phyloP scores from a whole-genome alignment of 225 moss, liverwort and hornwort species.

The Bryoerythrophyllum caledonicum region DNA sequence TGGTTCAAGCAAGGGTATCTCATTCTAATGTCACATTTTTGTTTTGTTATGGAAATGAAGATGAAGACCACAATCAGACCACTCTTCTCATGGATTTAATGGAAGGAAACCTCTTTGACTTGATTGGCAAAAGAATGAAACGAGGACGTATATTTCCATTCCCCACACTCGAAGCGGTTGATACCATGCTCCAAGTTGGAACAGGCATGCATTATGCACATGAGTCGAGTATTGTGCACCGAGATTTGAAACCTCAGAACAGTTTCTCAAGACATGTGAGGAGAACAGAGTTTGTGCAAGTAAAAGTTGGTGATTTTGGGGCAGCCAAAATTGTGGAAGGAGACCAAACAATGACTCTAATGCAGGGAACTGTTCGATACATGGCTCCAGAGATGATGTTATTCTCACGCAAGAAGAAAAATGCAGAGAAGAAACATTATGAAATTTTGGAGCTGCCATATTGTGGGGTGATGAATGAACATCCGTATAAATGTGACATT shows the following conservation, averaged over 20 bases:
- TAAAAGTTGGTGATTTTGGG: neutral
- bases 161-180: neutral
- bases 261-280: neutral
- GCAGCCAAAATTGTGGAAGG: no score
- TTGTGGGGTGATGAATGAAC: no score
- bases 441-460: no score
- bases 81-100: neutral
- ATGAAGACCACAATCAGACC: neutral
- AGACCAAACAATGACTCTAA: no score
- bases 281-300: neutral
- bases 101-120: neutral
- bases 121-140: neutral
- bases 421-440: no score
- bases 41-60: neutral
- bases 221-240: neutral
- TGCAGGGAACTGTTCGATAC: no score
- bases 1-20: neutral
- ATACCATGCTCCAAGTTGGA: slow-evolving; percentile 7
- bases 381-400: no score
- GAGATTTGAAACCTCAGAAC: neutral
- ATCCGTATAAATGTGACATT: no score
- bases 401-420: no score
- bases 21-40: neutral
- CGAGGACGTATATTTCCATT: neutral
- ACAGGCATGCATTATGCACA: neutral